Base-by-base conservation (phyloP, 768 basidiomycete species). In the Mycena chlorophos region DNA sequence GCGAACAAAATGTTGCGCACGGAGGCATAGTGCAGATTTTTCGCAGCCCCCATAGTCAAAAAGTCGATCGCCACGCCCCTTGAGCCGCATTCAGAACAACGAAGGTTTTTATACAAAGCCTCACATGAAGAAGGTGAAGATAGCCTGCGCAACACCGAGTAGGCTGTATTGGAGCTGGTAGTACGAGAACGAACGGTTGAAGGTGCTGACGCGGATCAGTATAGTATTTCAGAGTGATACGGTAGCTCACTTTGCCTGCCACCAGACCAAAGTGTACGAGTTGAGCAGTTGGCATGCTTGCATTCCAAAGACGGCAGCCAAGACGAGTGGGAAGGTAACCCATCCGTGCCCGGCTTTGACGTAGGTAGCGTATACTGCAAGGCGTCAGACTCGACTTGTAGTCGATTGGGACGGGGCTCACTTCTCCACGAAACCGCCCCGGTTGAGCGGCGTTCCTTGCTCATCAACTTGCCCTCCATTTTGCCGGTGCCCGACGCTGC, bases 221-320 rank as follows among this genome's bases (percentile, higher is more conserved):
- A 19, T 42, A 22, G 29, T 26, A 25, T 46, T 28, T n/a, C 27
- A 19, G 6, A 39, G n/a, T 45, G 47, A 26, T 26, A 25, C 26
- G 29, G 51, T 39, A 30, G 22, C 25, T 19, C 1, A 84, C 82
- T 86, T 77, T 39, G 72, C 75, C 65, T 88, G 80, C 88, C 88
- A 87, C 82, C 84, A 89, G 17, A 88, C 82, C 16, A 90, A 71
- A 45, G 83, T 85, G 57, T 88, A 87, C 51, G 82, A 79, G 60
- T 82, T 86, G 61, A 85, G 66, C 49, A 87, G 78, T 63, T 81
- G 78, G 52, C 78, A 79, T 25, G 71, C 79, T 72, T 86, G 86
- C 84, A 87, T 86, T 25, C 85, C 58, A 5, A 82, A 10, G 29
- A 81, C 75, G 28, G 76, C 73, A 1, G 83, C 29, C 3, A 85